phyloP scores from a whole-genome alignment of 2,329 filamentous ascomycete genomes.

The Alternaria sp. region DNA sequence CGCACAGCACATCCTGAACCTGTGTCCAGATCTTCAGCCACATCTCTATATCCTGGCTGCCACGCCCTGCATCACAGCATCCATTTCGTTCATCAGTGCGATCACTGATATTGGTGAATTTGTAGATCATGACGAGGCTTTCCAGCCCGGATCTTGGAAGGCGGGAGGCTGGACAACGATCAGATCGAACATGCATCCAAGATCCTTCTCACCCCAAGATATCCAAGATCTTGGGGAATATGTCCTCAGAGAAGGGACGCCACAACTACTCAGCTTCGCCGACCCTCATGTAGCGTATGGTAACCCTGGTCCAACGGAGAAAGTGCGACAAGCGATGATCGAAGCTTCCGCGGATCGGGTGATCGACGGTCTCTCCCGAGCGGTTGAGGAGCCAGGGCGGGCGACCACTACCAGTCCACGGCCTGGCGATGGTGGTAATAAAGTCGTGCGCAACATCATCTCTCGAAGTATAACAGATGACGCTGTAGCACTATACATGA shows the following conservation, averaged over 20 bases:
- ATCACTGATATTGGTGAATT: conserved; percentile 16
- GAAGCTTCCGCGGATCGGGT: conserved; percentile 15
- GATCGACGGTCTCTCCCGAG: conserved; percentile 8
- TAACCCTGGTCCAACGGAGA: conserved; percentile 13
- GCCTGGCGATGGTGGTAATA: neutral
- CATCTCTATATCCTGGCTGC: conserved; percentile 18
- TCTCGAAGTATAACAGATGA: conserved; percentile 8
- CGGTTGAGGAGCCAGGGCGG: neutral
- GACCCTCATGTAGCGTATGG: conserved; percentile 15
- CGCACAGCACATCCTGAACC: conserved; percentile 15
- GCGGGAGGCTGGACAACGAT: conserved; percentile 4
- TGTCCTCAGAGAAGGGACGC: neutral
- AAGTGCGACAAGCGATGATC: conserved; percentile 11
- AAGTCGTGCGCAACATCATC: conserved; percentile 10
- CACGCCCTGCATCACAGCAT: conserved; percentile 14
- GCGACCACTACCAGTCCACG: neutral
- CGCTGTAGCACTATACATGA: conserved; percentile 1
- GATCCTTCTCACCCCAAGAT: conserved; percentile 9
- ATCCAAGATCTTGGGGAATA: conserved; percentile 11
- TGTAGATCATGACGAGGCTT: conserved; percentile 17
- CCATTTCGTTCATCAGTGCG: conserved; percentile 13
- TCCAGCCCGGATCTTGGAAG: conserved; percentile 9
- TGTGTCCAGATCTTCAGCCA: conserved; percentile 5
- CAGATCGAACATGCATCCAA: conserved; percentile 19
- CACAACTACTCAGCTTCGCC: conserved; percentile 5